Percentiles rank a stretch among this genome's conserved stretches.
phyloP scores from a whole-genome alignment of 306 rosid species.

The Vigna angularis region DNA sequence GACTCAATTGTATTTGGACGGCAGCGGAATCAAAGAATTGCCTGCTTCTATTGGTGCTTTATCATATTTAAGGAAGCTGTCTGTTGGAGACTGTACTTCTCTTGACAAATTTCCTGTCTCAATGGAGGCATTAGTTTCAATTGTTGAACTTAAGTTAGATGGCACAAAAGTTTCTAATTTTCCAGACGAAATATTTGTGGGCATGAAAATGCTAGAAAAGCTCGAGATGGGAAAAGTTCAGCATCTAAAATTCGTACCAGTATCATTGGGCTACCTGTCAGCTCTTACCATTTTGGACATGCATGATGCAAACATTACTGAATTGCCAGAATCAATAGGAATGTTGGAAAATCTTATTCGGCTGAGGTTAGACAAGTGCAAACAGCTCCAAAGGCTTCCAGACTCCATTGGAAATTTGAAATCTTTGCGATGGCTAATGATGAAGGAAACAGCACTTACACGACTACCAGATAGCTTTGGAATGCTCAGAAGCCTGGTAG shows the following conservation, averaged over 20 bases:
- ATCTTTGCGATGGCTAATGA: conserved; percentile 48
- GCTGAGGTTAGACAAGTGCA: conserved; percentile 49
- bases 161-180: conserved; percentile 49
- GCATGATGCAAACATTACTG: conserved; percentile 46
- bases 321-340: conserved; percentile 59
- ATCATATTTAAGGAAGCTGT: conserved; percentile 48
- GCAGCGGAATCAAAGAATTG: conserved; percentile 55
- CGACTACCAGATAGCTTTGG: conserved; percentile 62
- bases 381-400: conserved; percentile 56
- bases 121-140: conserved; percentile 48
- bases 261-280: conserved; percentile 48
- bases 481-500: conserved; percentile 55
- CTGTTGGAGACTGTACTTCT: conserved; percentile 35
- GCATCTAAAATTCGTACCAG: conserved; percentile 52
- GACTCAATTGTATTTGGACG: conserved; percentile 5
- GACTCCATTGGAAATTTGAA: conserved; percentile 54
- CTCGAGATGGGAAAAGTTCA: conserved; percentile 49
- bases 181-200: conserved; percentile 53
- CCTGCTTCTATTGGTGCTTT: conserved; percentile 60
- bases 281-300: conserved; percentile 52
- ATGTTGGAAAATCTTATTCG: conserved; percentile 56
- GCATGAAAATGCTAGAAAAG: conserved; percentile 53
- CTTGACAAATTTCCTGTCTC: conserved; percentile 48
- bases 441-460: conserved; percentile 56
- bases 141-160: conserved; percentile 48